Conservation (phyloP, 345 rosid genomes). For the Microthlaspi erraticum region DNA sequence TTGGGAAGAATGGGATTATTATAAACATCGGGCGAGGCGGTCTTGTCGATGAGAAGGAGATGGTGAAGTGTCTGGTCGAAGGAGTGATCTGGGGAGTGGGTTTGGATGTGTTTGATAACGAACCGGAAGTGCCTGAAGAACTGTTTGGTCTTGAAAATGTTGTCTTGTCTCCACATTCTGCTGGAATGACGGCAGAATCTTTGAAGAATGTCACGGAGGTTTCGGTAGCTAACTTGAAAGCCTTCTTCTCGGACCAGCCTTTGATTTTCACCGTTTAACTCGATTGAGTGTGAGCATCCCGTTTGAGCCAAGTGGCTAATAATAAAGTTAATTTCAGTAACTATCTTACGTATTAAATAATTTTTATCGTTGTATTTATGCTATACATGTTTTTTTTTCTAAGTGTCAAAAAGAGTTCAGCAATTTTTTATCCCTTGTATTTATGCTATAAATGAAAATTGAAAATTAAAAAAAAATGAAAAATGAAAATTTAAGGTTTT, state of each 20-base stretch:
- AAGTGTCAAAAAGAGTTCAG: no score
- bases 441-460: no score
- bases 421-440: no score
- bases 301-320: conserved; percentile 3
- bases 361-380: background rate
- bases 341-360: background rate
- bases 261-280: conserved; percentile 40
- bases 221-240: conserved; percentile 55
- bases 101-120: conserved; percentile 75
- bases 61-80: conserved; percentile 55
- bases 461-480: no score
- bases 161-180: conserved; percentile 64
- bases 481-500: background rate
- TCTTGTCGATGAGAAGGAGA: conserved; percentile 48
- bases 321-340: background rate
- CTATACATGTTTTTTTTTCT: no score
- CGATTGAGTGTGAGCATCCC: background rate
- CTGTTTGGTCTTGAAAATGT: conserved; percentile 60
- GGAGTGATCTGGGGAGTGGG: conserved; percentile 72
- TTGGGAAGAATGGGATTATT: conserved; percentile 30
- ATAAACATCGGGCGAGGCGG: conserved; percentile 32
- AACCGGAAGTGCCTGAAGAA: conserved; percentile 62
- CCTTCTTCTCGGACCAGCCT: conserved; percentile 61
- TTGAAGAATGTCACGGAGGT: conserved; percentile 47
- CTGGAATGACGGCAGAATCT: conserved; percentile 59